Base-by-base conservation (phyloP, 2,329 filamentous ascomycete species). In the Cladosporium sp. region DNA sequence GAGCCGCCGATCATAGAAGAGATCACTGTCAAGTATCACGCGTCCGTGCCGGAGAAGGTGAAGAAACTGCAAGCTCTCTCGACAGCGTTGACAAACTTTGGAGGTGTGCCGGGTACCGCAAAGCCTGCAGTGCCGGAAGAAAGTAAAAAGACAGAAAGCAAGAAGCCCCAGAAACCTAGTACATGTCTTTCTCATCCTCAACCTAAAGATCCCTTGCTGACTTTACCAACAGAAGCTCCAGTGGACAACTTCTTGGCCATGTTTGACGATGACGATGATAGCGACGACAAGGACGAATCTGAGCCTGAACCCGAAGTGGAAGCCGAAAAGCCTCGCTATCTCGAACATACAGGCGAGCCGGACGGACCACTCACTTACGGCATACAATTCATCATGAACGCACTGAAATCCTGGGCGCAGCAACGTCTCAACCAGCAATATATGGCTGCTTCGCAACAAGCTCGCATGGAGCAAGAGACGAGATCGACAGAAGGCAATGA, bases 341-440 rank as follows among this genome's bases (percentile, higher is more conserved):
- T 71, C 10, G 35, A 57, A 6, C 52, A 68, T 14, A 64, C 68
- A 7, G 73, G 71, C 28, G 52, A 63, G 31, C 58, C 67, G 4
- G 74, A 76, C 52, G 67, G 67, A 5, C 69, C 72, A 28, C 68
- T 76, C 5, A 69, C 66, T 7, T 72, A 73, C 61, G 74, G 74
- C 64, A 74, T 76, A 35, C 68, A 72, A 59, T 76, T 76, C 69
- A 76, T 76, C 28, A 72, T 74, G 66, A 74, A 75, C 59, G 74
- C 73, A 16, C 67, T 76, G 64, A 72, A 72, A 46, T 75, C 73
- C 6, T 76, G 74, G 74, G 74, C 73, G 8, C 69, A 74, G 61
- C 71, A 74, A 61, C 68, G 72, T 26, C 66, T 72, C 40, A 68
- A 67, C 5, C 68, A 70, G 31, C 65, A 70, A 46, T 70, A 68